phyloP scores from a whole-genome alignment of 768 basidiomycete species.

The Tricholoma flavovirens region DNA sequence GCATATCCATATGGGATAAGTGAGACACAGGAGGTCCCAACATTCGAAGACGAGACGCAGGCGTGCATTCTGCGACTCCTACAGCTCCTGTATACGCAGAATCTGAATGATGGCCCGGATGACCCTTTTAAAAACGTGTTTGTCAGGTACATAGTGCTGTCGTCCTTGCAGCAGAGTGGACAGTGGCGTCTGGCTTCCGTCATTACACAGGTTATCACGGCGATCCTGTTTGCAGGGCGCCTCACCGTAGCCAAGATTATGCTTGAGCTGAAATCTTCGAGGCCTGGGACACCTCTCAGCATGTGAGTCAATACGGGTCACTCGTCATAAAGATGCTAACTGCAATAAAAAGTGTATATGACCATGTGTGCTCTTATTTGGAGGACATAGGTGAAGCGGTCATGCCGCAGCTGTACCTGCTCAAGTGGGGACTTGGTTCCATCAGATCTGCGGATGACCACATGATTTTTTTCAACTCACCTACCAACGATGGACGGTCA shows the following conservation, averaged over 20 bases:
- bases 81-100: not conserved
- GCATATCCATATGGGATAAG: too few relatives aligned
- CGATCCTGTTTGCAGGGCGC: conserved; percentile 4
- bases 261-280: not conserved
- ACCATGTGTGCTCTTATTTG: not conserved
- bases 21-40: too few relatives aligned
- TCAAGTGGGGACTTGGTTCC: conserved; percentile 3
- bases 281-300: not conserved
- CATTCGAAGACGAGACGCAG: too few relatives aligned
- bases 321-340: not conserved
- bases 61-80: not conserved
- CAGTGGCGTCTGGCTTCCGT: conserved; percentile 1
- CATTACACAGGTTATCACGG: conserved; percentile 13
- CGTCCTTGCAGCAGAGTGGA: not conserved
- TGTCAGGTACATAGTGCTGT: conserved; percentile 3
- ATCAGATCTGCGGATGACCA: conserved; percentile 10
- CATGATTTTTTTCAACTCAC: conserved; percentile 3
- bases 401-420: conserved; percentile 12
- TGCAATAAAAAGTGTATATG: not conserved
- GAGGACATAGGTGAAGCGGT: conserved; percentile 1
- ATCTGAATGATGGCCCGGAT: not conserved
- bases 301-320: not conserved
- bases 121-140: not conserved
- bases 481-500: not conserved
- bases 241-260: conserved; percentile 6